Conservation (phyloP, 2,329 filamentous ascomycete genomes). For the Pezicula radicicola region DNA sequence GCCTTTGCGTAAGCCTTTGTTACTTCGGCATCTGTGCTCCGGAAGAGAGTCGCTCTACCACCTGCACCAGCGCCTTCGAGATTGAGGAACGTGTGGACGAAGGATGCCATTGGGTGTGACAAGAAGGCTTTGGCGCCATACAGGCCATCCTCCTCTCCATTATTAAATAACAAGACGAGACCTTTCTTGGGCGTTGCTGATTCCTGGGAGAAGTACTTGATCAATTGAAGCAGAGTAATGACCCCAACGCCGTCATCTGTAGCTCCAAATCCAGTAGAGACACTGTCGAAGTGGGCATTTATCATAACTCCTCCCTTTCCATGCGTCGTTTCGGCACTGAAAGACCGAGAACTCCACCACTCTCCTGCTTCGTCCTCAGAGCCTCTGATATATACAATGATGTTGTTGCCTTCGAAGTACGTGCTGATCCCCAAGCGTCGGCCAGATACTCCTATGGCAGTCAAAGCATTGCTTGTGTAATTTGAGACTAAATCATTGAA, state of each 20-base stretch:
- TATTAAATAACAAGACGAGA: slow-evolving; percentile 85
- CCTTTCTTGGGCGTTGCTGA: slow-evolving; percentile 74
- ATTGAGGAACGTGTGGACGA: slow-evolving; percentile 87
- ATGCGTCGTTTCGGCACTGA: slow-evolving; percentile 41
- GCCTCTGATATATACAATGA: slow-evolving; percentile 88
- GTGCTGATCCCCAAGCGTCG: slow-evolving; percentile 42
- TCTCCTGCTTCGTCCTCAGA: slow-evolving; percentile 67
- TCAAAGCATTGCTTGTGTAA: slow-evolving; percentile 61
- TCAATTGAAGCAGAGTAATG: slow-evolving; percentile 78
- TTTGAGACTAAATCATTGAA: slow-evolving; percentile 82
- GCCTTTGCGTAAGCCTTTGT: slow-evolving; percentile 72
- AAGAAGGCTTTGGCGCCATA: slow-evolving; percentile 85
- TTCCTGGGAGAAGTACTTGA: slow-evolving; percentile 77
- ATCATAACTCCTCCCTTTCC: slow-evolving; percentile 78
- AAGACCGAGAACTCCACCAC: slow-evolving; percentile 62
- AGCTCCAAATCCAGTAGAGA: slow-evolving; percentile 87
- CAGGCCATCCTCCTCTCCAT: slow-evolving; percentile 90
- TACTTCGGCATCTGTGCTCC: slow-evolving; percentile 82
- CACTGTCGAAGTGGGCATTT: slow-evolving; percentile 89
- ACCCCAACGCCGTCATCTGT: slow-evolving; percentile 93
- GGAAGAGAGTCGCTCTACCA: slow-evolving; percentile 81
- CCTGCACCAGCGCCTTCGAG: slow-evolving; percentile 93
- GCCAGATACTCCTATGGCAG: slow-evolving; percentile 30
- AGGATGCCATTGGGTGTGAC: slow-evolving; percentile 74
- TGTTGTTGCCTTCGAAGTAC: slow-evolving; percentile 91